Evolutionary conservation across 2,329 filamentous ascomycete genomes (phyloP).

Genomic region (Xylariaceae sp.): DNA sequence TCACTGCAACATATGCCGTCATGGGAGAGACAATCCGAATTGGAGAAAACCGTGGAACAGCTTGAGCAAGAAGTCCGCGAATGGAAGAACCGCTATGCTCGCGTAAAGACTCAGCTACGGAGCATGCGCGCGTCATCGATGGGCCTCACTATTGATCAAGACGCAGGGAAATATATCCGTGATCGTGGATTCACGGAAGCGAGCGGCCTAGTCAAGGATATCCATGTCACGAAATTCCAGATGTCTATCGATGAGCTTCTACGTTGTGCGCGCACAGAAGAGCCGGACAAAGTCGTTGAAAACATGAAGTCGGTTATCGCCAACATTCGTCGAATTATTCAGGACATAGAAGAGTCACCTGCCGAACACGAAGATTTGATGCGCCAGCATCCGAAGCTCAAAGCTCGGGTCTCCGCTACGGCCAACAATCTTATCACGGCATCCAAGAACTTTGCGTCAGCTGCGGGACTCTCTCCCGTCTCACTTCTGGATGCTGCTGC

Average conservation of each 20-base stretch:
- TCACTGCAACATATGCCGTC: constrained; percentile 73
- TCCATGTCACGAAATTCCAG: constrained; percentile 93
- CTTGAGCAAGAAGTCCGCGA: constrained; percentile 80
- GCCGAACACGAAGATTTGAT: constrained; percentile 48
- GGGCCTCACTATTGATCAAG: constrained; percentile 62
- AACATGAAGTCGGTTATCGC: constrained; percentile 82
- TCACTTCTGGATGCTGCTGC: constrained; percentile 89
- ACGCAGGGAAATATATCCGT: constrained; percentile 61
- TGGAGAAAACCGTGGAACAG: constrained; percentile 67
- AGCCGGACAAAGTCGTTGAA: constrained; percentile 69
- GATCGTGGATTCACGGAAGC: constrained; percentile 64
- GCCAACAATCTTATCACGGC: constrained; percentile 95
- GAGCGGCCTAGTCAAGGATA: constrained; percentile 77
- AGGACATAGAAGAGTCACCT: constrained; percentile 62
- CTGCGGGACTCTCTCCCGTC: constrained; percentile 83
- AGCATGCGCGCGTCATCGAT: constrained; percentile 75
- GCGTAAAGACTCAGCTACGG: constrained; percentile 79
- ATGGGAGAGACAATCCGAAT: constrained; percentile 74
- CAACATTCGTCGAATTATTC: constrained; percentile 76
- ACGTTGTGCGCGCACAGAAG: constrained; percentile 66
- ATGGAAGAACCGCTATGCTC: constrained; percentile 87
- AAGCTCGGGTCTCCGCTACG: constrained; percentile 78
- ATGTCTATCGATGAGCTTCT: constrained; percentile 89
- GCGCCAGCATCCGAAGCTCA: constrained; percentile 63
- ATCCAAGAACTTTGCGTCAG: constrained; percentile 80